Conservation (phyloP, 306 rosid species). For the Prunus davidiana region DNA sequence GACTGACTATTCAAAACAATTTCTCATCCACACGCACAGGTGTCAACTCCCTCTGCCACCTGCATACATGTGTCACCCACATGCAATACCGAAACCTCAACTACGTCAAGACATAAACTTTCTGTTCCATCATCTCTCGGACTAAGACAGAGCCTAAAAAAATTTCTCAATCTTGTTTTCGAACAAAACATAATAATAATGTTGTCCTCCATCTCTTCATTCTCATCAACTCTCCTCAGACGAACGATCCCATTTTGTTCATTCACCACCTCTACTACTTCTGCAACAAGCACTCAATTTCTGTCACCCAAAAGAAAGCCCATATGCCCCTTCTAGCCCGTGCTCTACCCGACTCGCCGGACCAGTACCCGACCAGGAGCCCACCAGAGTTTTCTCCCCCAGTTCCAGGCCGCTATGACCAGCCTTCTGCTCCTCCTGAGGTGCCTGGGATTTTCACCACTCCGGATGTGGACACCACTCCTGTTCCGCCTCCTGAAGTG, state of each 20-base stretch:
- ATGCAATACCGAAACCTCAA: no score
- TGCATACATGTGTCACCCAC: not conserved
- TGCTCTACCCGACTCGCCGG: constrained; percentile 22
- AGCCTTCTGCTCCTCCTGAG: constrained; percentile 34
- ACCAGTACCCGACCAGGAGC: constrained; percentile 11
- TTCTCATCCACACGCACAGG: no score
- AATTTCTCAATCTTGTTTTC: no score
- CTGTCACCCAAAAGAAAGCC: not conserved
- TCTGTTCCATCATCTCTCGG: no score
- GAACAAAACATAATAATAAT: not conserved
- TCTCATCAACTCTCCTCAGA: constrained; percentile 40
- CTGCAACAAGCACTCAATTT: not conserved
- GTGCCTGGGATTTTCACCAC: constrained; percentile 14
- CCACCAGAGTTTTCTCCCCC: constrained; percentile 6
- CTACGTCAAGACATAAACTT: no score
- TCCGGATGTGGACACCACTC: constrained; percentile 33
- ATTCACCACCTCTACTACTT: not conserved
- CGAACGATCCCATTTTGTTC: constrained; percentile 31
- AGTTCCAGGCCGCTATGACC: constrained; percentile 4
- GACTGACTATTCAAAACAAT: no score
- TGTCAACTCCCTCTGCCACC: not conserved
- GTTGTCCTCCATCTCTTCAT: constrained; percentile 35
- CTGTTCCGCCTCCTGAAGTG: constrained; percentile 33
- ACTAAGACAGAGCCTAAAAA: no score
- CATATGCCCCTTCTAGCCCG: not conserved